Evolutionary conservation across 345 rosid species (phyloP).

Genomic region (Melaleuca alternifolia): DNA sequence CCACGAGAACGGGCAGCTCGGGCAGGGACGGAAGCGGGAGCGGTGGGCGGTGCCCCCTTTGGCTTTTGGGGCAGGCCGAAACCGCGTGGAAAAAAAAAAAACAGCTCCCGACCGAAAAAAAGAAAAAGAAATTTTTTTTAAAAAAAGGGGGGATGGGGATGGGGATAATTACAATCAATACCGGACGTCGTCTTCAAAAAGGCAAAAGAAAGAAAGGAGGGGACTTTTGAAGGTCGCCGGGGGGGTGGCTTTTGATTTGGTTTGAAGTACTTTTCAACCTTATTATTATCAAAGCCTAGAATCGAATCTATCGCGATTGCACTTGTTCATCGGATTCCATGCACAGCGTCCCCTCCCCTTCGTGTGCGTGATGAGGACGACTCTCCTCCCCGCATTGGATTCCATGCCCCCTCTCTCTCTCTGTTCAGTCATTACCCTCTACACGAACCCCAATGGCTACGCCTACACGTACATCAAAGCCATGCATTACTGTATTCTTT

Average conservation of each 20-base stretch:
- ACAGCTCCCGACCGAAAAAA: accelerated
- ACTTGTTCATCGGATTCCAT: background rate
- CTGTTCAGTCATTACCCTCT: background rate
- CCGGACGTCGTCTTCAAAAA: background rate
- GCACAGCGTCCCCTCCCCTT: background rate
- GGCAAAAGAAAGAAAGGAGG: background rate
- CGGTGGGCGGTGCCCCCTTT: background rate
- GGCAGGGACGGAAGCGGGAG: background rate
- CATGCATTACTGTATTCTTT: background rate
- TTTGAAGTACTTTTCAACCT: background rate
- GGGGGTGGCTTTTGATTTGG: background rate
- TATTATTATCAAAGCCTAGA: background rate
- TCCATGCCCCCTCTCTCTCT: background rate
- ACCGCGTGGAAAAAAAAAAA: background rate
- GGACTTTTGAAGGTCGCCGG: background rate
- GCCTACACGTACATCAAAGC: background rate
- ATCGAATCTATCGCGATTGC: background rate
- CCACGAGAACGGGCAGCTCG: background rate
- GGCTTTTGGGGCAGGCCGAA: background rate
- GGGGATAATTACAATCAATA: background rate
- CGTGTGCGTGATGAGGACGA: background rate
- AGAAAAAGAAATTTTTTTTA: accelerated
- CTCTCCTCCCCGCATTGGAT: background rate
- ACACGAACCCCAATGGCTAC: background rate
- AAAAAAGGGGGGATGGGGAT: background rate